Percentiles rank a stretch among this genome's conserved stretches.
Evolutionary conservation across 352 stramenopile genomes (phyloP).

Genomic region (Aphanomyces astaci): DNA sequence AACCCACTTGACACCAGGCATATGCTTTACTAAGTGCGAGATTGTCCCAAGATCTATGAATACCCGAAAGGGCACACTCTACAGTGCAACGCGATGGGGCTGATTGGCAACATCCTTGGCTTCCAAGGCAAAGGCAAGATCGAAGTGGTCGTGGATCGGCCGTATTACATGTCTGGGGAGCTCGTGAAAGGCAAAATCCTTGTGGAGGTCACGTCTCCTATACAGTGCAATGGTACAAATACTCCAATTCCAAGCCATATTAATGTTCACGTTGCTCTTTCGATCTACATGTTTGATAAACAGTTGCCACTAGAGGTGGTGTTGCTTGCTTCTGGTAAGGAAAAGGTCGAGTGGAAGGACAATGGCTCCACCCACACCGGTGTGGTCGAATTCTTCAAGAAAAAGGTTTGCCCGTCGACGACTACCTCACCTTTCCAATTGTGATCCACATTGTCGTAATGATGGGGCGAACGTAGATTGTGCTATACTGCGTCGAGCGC

Average conservation of each 20-base stretch:
- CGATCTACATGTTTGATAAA: too few species aligned
- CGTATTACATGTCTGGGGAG: slow-evolving; percentile 55
- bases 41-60: neutral
- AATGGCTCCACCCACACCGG: slow-evolving; percentile 28
- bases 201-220: slow-evolving; percentile 44
- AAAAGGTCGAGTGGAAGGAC: slow-evolving; percentile 51
- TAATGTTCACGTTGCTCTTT: too few species aligned
- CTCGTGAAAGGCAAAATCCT: slow-evolving; percentile 52
- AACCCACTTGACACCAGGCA: too few species aligned
- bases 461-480: too few species aligned
- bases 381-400: slow-evolving; percentile 46
- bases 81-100: slow-evolving; percentile 31
- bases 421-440: too few species aligned
- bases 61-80: neutral
- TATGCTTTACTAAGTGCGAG: too few species aligned
- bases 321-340: slow-evolving; percentile 53
- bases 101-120: slow-evolving; percentile 42
- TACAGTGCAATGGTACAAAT: slow-evolving; percentile 49
- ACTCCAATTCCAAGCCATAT: too few species aligned
- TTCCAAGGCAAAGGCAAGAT: slow-evolving; percentile 61
- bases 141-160: slow-evolving; percentile 42
- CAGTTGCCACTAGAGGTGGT: slow-evolving; percentile 35
- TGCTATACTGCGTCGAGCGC: slow-evolving; percentile 30
- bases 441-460: too few species aligned
- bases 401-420: slow-evolving; percentile 31